phyloP scores from a whole-genome alignment of 2,329 filamentous ascomycete genomes.

The Diaporthe australafricana region DNA sequence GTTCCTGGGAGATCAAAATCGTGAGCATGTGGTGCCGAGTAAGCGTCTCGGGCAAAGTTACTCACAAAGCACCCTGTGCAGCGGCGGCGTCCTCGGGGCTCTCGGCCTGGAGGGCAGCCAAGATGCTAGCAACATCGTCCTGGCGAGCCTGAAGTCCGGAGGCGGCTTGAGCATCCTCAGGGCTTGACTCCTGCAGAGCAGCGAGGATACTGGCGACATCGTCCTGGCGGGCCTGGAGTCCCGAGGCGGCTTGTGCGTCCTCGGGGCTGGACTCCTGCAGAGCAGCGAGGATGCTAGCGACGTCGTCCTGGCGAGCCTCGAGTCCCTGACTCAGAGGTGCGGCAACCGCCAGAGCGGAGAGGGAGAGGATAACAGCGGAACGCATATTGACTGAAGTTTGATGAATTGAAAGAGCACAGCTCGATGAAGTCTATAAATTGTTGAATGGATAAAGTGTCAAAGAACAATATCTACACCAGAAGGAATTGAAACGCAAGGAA shows the following conservation, averaged over 20 bases:
- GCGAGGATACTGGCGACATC: constrained; percentile 22
- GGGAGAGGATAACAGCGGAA: constrained; percentile 27
- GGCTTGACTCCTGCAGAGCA: constrained; percentile 15
- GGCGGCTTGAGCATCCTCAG: constrained; percentile 8
- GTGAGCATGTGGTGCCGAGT: fast-evolving
- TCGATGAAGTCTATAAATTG: constrained; percentile 16
- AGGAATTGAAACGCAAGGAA: background rate
- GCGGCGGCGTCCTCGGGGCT: constrained; percentile 18
- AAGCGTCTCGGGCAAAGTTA: fast-evolving
- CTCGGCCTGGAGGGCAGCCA: constrained; percentile 19
- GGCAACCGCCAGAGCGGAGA: constrained; percentile 29
- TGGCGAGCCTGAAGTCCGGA: background rate
- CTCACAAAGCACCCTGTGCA: constrained; percentile 17
- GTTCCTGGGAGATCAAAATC: background rate
- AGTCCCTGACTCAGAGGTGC: constrained; percentile 25
- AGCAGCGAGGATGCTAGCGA: constrained; percentile 2
- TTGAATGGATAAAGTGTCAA: background rate
- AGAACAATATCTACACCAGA: constrained; percentile 19
- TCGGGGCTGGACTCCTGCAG: constrained; percentile 13
- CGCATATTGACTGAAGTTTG: constrained; percentile 9
- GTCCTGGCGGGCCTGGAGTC: constrained; percentile 8
- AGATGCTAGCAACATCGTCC: constrained; percentile 22
- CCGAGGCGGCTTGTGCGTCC: background rate
- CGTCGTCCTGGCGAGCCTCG: background rate
- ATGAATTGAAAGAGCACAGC: constrained; percentile 29